phyloP scores from a whole-genome alignment of 345 rosid species.

The Microcos paniculata region DNA sequence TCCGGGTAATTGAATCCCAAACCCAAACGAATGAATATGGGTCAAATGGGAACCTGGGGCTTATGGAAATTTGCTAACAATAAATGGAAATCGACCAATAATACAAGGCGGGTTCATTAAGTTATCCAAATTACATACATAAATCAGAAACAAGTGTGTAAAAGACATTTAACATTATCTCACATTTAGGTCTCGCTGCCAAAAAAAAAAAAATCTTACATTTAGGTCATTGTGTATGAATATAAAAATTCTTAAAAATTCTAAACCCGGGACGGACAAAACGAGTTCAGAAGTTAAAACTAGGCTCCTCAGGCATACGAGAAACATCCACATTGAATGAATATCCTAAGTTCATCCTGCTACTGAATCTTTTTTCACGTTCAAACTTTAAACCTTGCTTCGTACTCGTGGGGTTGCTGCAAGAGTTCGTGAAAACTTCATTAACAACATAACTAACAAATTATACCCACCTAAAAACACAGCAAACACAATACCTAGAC shows the following conservation, averaged over 20 bases:
- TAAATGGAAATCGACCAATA: too few species aligned
- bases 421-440: not conserved
- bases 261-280: not conserved
- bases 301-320: not conserved
- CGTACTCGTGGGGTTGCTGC: slow-evolving; percentile 70
- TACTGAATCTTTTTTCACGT: not conserved
- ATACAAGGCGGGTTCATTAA: too few species aligned
- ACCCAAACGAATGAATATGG: too few species aligned
- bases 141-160: too few species aligned
- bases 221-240: not conserved
- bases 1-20: too few species aligned
- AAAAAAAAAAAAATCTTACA: too few species aligned
- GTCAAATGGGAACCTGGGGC: too few species aligned
- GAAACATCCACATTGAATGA: not conserved
- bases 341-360: not conserved
- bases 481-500: not conserved
- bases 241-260: not conserved
- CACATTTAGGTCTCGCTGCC: too few species aligned
- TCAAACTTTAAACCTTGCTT: slow-evolving; percentile 53
- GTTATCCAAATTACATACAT: too few species aligned
- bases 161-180: too few species aligned
- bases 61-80: too few species aligned
- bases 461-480: not conserved
- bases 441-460: not conserved
- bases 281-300: not conserved